Evolutionary conservation across 768 basidiomycete genomes (phyloP).

Genomic region (Mycena polygramma): DNA sequence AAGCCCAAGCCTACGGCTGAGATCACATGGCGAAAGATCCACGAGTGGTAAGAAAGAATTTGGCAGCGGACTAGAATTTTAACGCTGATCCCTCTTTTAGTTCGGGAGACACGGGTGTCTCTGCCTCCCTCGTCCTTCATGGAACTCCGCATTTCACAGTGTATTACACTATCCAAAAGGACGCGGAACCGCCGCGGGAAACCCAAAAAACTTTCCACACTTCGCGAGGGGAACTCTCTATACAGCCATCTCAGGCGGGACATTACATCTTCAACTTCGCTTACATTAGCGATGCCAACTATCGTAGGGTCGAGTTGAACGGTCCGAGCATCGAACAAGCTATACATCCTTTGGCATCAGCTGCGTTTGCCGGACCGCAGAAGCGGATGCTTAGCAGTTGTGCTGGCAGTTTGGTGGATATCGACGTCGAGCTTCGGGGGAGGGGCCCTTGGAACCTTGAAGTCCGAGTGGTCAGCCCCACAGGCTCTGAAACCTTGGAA

Average conservation of each 20-base stretch:
- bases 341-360: slow-evolving; percentile 90
- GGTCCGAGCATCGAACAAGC: slow-evolving; percentile 88
- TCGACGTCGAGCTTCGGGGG: slow-evolving; percentile 91
- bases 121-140: slow-evolving; percentile 86
- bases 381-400: slow-evolving; percentile 80
- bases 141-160: slow-evolving; percentile 93
- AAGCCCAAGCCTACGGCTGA: slow-evolving; percentile 84
- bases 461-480: slow-evolving; percentile 83
- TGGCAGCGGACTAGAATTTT: not conserved
- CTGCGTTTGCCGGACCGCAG: slow-evolving; percentile 71
- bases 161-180: slow-evolving; percentile 80
- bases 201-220: slow-evolving; percentile 69
- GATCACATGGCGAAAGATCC: slow-evolving; percentile 90
- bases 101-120: slow-evolving; percentile 93
- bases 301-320: slow-evolving; percentile 79
- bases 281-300: slow-evolving; percentile 86
- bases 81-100: slow-evolving; percentile 51
- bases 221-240: slow-evolving; percentile 84
- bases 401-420: slow-evolving; percentile 78
- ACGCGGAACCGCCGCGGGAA: slow-evolving; percentile 74
- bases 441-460: slow-evolving; percentile 92
- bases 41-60: slow-evolving; percentile 77
- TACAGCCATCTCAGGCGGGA: slow-evolving; percentile 91
- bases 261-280: slow-evolving; percentile 89
- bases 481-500: slow-evolving; percentile 69